These are phyloP conservation scores for Glutinoglossum americanum DNA, from an alignment of 495 filamentous ascomycete genomes.

Conservation along the genomic window DNA sequence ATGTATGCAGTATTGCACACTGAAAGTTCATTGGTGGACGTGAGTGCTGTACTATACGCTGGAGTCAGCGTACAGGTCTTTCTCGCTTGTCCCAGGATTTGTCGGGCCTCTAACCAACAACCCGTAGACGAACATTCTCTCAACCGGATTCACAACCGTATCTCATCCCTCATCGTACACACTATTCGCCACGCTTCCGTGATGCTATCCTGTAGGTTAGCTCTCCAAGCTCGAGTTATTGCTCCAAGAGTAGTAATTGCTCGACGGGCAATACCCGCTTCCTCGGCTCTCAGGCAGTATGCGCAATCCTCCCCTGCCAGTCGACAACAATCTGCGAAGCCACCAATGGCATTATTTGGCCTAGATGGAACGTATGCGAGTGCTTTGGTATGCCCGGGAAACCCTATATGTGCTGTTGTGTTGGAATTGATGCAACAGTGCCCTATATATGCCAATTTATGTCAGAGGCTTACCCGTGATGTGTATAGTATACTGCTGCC, in stretches of 20 bases:
- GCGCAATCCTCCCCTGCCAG: conserved; percentile 35
- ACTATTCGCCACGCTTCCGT: background rate
- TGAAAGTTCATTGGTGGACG: no score
- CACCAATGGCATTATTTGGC: conserved; percentile 79
- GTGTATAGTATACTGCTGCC: conserved; percentile 76
- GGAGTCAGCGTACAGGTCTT: background rate
- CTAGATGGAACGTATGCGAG: conserved; percentile 95
- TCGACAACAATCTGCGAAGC: conserved; percentile 34
- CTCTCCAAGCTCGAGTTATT: background rate
- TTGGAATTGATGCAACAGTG: background rate
- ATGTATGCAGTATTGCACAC: no score
- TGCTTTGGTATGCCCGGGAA: conserved; percentile 59
- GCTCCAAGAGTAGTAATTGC: conserved; percentile 12
- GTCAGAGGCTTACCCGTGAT: background rate
- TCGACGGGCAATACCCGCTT: conserved; percentile 10
- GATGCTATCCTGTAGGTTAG: background rate
- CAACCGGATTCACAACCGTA: background rate
- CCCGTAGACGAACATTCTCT: background rate
- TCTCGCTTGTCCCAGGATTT: no score
- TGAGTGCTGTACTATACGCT: background rate
- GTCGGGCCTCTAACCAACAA: background rate
- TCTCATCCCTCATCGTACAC: background rate
- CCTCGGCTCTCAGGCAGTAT: conserved; percentile 31
- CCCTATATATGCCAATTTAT: background rate
- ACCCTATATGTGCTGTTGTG: background rate